Percentiles rank a stretch among this genome's conserved stretches.
Evolutionary conservation across 2,329 filamentous ascomycete genomes (phyloP).

Genomic region (Pestalotiopsis sp.): DNA sequence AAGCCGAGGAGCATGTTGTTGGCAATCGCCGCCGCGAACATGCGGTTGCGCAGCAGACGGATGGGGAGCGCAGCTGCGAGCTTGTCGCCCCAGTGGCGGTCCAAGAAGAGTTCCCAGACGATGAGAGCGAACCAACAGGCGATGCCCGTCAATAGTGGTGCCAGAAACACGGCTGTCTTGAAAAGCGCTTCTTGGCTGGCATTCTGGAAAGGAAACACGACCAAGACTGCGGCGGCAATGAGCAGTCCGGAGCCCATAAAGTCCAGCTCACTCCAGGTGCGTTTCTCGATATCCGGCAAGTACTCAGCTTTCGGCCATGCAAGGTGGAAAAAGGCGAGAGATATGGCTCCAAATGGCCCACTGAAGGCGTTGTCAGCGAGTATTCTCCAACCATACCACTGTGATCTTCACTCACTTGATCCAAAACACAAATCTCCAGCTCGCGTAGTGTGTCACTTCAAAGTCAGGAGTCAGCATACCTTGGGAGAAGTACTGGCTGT

Average conservation of each 20-base stretch:
- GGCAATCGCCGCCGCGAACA: conserved; percentile 45
- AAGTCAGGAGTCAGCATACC: background rate
- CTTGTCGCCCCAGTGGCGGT: conserved; percentile 32
- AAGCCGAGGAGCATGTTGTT: conserved; percentile 54
- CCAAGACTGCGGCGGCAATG: conserved; percentile 54
- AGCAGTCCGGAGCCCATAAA: conserved; percentile 56
- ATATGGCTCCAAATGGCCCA: conserved; percentile 51
- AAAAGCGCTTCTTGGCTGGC: conserved; percentile 46
- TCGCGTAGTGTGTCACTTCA: conserved; percentile 46
- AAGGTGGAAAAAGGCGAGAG: conserved; percentile 49
- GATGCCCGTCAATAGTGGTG: conserved; percentile 41
- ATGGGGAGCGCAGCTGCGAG: conserved; percentile 50
- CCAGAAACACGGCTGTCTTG: conserved; percentile 43
- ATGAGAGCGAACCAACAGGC: conserved; percentile 39
- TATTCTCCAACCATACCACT: conserved; percentile 14
- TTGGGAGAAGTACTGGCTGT: background rate
- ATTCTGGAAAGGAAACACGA: conserved; percentile 62
- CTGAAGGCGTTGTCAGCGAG: conserved; percentile 33
- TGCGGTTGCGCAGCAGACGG: conserved; percentile 48
- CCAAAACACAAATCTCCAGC: conserved; percentile 62
- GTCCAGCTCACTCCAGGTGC: conserved; percentile 55
- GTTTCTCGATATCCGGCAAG: conserved; percentile 39
- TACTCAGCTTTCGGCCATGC: conserved; percentile 52
- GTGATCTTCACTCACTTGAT: conserved; percentile 51
- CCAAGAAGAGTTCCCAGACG: conserved; percentile 40